phyloP scores from a whole-genome alignment of 495 filamentous ascomycete species.

The Aspergillus saccharolyticus region DNA sequence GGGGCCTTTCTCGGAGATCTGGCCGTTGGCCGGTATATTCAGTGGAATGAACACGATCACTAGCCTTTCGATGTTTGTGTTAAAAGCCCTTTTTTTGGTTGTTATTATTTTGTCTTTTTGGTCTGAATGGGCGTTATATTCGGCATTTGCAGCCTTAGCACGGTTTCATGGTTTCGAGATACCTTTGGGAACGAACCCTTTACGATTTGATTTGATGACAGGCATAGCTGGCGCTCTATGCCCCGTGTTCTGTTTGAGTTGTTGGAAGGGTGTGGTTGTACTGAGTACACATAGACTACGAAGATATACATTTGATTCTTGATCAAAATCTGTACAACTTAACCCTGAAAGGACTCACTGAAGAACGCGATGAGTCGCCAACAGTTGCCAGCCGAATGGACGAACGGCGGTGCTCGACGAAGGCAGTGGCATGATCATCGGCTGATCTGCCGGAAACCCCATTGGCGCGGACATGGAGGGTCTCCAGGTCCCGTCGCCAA shows the following conservation, averaged over 20 bases:
- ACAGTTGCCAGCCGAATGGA: too few relatives aligned
- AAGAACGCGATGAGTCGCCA: too few relatives aligned
- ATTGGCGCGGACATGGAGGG: constrained; percentile 4
- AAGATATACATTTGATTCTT: background rate
- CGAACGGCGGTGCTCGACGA: too few relatives aligned
- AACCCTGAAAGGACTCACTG: too few relatives aligned
- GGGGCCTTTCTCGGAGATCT: constrained; percentile 84
- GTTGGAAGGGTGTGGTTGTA: background rate
- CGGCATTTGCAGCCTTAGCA: background rate
- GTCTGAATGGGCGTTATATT: background rate
- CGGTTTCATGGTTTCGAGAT: too few relatives aligned
- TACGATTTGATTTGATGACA: too few relatives aligned
- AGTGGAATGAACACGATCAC: constrained; percentile 28
- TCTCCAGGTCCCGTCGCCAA: background rate
- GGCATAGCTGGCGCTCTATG: background rate
- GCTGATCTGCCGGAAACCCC: background rate
- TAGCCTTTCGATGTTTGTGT: constrained; percentile 3
- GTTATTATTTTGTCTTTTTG: too few relatives aligned
- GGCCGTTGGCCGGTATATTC: constrained; percentile 63
- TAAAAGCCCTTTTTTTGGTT: too few relatives aligned
- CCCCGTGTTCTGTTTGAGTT: background rate
- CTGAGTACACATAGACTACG: background rate
- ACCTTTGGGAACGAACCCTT: too few relatives aligned
- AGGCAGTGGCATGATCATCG: background rate
- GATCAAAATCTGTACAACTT: too few relatives aligned